Conservation (phyloP, 345 rosid genomes). For the Aurinia saxatilis region DNA sequence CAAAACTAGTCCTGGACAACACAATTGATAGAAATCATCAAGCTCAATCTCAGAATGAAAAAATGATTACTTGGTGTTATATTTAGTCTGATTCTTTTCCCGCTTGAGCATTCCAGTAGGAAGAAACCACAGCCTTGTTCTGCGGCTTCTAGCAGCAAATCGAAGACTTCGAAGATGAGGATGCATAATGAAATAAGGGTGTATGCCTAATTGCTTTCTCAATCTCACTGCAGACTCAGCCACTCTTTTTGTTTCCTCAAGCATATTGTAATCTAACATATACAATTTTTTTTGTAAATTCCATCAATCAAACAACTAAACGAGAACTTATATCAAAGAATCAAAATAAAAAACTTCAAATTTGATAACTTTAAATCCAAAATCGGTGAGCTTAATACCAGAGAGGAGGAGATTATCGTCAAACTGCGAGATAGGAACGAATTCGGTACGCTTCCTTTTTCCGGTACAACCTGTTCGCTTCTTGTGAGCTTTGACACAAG, state of each 20-base stretch:
- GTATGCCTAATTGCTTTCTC: conserved; percentile 39
- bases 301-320: too few species aligned
- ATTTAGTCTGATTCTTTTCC: conserved; percentile 51
- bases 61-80: conserved; percentile 33
- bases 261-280: conserved; percentile 61
- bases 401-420: conserved; percentile 63
- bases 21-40: too few species aligned
- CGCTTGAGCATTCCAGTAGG: conserved; percentile 74
- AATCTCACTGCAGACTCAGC: conserved; percentile 65
- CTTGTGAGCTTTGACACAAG: conserved; percentile 82
- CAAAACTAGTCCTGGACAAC: too few species aligned
- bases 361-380: too few species aligned
- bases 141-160: conserved; percentile 51
- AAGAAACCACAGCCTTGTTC: conserved; percentile 51
- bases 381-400: too few species aligned
- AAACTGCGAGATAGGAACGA: conserved; percentile 61
- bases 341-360: not conserved
- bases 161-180: conserved; percentile 32
- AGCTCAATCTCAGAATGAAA: too few species aligned
- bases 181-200: conserved; percentile 34
- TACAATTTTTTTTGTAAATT: too few species aligned
- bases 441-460: conserved; percentile 40
- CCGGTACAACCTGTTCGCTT: conserved; percentile 71
- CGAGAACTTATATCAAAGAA: too few species aligned
- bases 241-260: conserved; percentile 75